Evolutionary conservation across 1,284 basidiomycete genomes (phyloP), one percentile per base, ranked within the genome.

Genomic region (Leucoagaricus sp.): DNA sequence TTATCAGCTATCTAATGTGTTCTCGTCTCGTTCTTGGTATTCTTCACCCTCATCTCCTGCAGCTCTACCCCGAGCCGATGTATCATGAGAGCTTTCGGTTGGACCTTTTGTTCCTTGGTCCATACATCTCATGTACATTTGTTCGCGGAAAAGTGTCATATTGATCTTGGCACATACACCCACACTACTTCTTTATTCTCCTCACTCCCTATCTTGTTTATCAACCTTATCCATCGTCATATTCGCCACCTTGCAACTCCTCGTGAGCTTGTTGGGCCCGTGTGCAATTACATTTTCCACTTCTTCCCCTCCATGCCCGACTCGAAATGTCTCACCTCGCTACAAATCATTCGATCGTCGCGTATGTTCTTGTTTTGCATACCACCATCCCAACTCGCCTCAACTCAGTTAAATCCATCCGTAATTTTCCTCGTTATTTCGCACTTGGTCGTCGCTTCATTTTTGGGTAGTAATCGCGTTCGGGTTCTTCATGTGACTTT

Each of bases 1-100:
- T 47, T 33, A 59, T 52, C 53, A 23, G 33, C 13, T 45, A 56
- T 49, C 46, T 49, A 41, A 53, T 55, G 4, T 34, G 42, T 21
- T 48, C 42, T 21, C 4, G 38, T 48, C 42, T 21, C 4, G 38
- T 42, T 51, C 42, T 23, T 51, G 33, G 26, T 42, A 28, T 26
- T n/a, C n/a, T n/a, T n/a, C n/a, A n/a, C n/a, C n/a, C n/a, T n/a
- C n/a, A n/a, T n/a, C n/a, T n/a, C n/a, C n/a, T n/a, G n/a, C n/a
- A n/a, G n/a, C n/a, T n/a, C n/a, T n/a, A n/a, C n/a, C n/a, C n/a
- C n/a, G n/a, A n/a, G n/a, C n/a, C n/a, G n/a, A n/a, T 23, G 26
- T 17, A 41, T 28, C 13, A 21, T 13, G 23, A 45, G n/a, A 7
- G 9, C 28, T 54, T 17, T 45, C 23, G 50, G 28, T 15, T 36